These are phyloP conservation scores for Mentha longifolia DNA, from an alignment of 257 asterid species.

Conservation along the genomic window DNA sequence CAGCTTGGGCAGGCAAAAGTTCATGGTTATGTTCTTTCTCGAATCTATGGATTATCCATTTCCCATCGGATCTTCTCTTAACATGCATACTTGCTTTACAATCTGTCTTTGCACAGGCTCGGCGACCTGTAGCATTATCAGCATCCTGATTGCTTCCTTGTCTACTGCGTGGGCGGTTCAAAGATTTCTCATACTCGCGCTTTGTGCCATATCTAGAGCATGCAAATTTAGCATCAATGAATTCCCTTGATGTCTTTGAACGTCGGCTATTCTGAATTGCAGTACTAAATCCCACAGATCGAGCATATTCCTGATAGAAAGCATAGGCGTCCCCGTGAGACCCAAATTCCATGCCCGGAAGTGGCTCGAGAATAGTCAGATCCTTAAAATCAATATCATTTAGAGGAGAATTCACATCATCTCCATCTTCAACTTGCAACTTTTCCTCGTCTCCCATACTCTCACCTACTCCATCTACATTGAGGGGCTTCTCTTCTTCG, in stretches of 20 bases:
- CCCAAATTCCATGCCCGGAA: conserved; percentile 95
- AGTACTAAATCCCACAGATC: conserved; percentile 88
- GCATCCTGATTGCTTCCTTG: conserved; percentile 84
- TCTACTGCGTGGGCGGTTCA: conserved; percentile 81
- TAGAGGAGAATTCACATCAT: conserved; percentile 55
- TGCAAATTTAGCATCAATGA: conserved; percentile 95
- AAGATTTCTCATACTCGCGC: conserved; percentile 85
- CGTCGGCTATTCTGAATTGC: conserved; percentile 97
- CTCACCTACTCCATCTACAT: conserved; percentile 55
- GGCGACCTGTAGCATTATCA: conserved; percentile 85
- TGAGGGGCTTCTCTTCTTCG: conserved; percentile 68
- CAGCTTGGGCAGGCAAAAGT: conserved; percentile 90
- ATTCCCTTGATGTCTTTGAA: conserved; percentile 87
- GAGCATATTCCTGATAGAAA: conserved; percentile 93
- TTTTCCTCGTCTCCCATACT: conserved; percentile 61
- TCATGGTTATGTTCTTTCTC: conserved; percentile 97
- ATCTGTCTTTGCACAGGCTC: conserved; percentile 92
- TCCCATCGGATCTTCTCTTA: conserved; percentile 89
- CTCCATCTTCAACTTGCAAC: conserved; percentile 63
- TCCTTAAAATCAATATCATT: conserved; percentile 65
- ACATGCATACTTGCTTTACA: conserved; percentile 99
- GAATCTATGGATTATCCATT: conserved; percentile 93
- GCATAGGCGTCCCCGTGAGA: conserved; percentile 95
- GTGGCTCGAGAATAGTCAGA: conserved; percentile 88
- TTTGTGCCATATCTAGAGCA: conserved; percentile 96